Percentiles rank a stretch among this genome's conserved stretches.
Evolutionary conservation across 495 filamentous ascomycete genomes (phyloP).

Genomic region (Copromyces sp.): DNA sequence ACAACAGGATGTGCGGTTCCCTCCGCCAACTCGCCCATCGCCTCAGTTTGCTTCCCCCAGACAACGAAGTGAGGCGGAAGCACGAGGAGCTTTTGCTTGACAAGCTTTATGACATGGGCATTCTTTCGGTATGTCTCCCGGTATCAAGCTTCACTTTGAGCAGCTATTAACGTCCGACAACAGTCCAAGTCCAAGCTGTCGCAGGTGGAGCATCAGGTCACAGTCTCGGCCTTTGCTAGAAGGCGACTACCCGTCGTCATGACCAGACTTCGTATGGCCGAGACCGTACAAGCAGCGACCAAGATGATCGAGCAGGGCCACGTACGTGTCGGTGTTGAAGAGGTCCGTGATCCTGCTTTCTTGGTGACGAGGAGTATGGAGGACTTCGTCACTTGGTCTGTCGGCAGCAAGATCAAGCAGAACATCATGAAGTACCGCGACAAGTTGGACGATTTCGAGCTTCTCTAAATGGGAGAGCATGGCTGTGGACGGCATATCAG

Average conservation of each 20-base stretch:
- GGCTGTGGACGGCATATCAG: not conserved
- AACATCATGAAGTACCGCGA: constrained; percentile 89
- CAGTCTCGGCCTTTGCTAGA: constrained; percentile 74
- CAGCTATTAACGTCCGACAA: not conserved
- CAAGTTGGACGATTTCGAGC: constrained; percentile 93
- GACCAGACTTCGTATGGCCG: constrained; percentile 68
- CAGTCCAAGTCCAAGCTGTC: constrained; percentile 63
- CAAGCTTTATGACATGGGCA: constrained; percentile 85
- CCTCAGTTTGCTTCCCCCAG: constrained; percentile 55
- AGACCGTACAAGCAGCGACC: constrained; percentile 69
- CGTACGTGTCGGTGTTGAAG: constrained; percentile 84
- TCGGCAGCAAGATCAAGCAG: constrained; percentile 92
- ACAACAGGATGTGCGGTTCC: constrained; percentile 78
- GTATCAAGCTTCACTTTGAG: not conserved
- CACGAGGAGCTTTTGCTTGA: constrained; percentile 75
- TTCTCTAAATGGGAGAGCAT: constrained; percentile 42
- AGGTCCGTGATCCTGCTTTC: constrained; percentile 76
- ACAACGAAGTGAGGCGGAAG: constrained; percentile 64
- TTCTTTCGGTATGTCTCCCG: constrained; percentile 38
- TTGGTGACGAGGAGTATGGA: constrained; percentile 77
- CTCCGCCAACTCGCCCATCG: constrained; percentile 82
- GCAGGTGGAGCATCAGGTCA: constrained; percentile 75
- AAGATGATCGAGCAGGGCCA: constrained; percentile 94
- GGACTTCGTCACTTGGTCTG: constrained; percentile 96
- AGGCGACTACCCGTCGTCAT: constrained; percentile 78